phyloP scores from a whole-genome alignment of 495 filamentous ascomycete genomes.

The Cercophora samala region DNA sequence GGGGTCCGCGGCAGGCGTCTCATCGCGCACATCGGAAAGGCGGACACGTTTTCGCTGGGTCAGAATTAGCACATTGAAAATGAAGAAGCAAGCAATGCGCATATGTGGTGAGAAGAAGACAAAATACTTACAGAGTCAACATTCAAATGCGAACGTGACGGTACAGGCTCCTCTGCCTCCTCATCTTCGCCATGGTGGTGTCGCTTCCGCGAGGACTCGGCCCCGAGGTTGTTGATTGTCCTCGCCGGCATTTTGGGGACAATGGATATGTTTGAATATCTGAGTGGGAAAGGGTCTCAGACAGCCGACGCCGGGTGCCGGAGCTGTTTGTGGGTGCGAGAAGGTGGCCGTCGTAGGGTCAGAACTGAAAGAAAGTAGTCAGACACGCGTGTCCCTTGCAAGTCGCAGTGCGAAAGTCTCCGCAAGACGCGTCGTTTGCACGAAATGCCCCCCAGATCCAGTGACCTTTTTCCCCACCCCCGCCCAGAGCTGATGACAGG shows the following conservation, averaged over 20 bases:
- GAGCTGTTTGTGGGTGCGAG: not conserved
- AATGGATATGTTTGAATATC: not conserved
- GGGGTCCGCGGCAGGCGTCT: conserved; percentile 24
- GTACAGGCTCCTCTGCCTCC: conserved; percentile 46
- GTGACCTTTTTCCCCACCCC: not conserved
- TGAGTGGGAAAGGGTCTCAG: not conserved
- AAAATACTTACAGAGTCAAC: conserved; percentile 43
- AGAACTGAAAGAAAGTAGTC: too few species aligned
- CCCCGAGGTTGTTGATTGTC: conserved; percentile 20
- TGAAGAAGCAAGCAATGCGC: not conserved
- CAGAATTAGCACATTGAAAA: not conserved
- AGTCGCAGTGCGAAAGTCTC: not conserved
- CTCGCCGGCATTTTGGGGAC: conserved; percentile 23
- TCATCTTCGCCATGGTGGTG: conserved; percentile 46
- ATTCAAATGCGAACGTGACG: conserved; percentile 44
- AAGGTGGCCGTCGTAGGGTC: not conserved
- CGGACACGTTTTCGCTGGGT: conserved; percentile 45
- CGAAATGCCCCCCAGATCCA: conserved; percentile 7
- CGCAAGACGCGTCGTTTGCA: not conserved
- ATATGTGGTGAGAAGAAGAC: not conserved
- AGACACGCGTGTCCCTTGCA: not conserved
- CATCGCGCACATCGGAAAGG: conserved; percentile 33
- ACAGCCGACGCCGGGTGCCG: not conserved
- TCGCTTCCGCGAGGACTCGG: conserved; percentile 32
- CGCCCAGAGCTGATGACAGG: not conserved